phyloP scores from a whole-genome alignment of 108 stramenopile genomes.

The Discostella stelligeroides region DNA sequence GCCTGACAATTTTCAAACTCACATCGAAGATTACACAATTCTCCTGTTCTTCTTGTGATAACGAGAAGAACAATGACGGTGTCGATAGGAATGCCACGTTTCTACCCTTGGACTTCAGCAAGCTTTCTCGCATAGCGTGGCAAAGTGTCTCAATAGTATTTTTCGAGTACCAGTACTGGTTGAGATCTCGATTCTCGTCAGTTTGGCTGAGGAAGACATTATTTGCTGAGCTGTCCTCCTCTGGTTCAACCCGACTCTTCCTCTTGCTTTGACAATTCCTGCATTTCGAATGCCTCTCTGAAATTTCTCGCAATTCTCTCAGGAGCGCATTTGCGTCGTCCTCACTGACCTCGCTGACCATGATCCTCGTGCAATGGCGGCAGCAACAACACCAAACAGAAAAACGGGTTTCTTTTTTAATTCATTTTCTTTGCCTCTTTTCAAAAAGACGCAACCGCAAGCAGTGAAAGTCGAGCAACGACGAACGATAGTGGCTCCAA shows the following conservation, averaged over 20 bases:
- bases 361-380: no score
- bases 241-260: background rate
- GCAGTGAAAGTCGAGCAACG: no score
- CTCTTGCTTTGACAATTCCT: constrained; percentile 12
- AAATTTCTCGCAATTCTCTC: constrained; percentile 32
- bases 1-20: constrained; percentile 10
- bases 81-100: constrained; percentile 74
- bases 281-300: constrained; percentile 7
- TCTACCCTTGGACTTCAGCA: constrained; percentile 12
- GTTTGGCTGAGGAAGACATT: constrained; percentile 32
- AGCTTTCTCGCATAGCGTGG: constrained; percentile 38
- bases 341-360: no score
- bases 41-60: constrained; percentile 36
- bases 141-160: constrained; percentile 57
- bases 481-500: background rate
- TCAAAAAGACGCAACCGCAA: no score
- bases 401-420: background rate
- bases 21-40: constrained; percentile 68
- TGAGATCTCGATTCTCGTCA: constrained; percentile 53
- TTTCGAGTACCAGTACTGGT: constrained; percentile 83
- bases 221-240: background rate
- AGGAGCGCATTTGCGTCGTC: constrained; percentile 12
- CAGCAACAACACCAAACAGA: no score
- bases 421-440: no score
- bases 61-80: constrained; percentile 69